Percentiles rank a stretch among this genome's conserved stretches.
These are phyloP conservation scores for Mucor plumbeus DNA, from an alignment of 371 early-diverging fungal species.

Conservation along the genomic window DNA sequence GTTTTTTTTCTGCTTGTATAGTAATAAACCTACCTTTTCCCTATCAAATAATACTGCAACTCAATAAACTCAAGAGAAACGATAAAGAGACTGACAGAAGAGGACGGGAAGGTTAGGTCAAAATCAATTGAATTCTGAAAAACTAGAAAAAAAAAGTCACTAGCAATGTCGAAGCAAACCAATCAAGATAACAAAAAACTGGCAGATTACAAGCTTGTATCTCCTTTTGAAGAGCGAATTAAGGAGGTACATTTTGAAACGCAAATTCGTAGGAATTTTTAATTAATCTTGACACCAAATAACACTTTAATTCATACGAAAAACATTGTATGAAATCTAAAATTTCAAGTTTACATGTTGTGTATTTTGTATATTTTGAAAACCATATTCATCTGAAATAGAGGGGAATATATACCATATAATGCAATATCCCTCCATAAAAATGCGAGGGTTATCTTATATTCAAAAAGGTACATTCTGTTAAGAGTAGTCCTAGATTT, in stretches of 20 bases:
- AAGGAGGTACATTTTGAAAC: neutral
- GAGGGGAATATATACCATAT: too few species aligned
- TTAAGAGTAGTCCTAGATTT: too few species aligned
- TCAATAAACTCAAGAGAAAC: constrained; percentile 3
- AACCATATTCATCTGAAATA: too few species aligned
- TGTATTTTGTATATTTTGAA: too few species aligned
- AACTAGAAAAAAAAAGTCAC: neutral
- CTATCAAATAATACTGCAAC: neutral
- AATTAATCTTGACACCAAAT: neutral
- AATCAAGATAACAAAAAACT: neutral
- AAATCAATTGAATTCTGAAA: neutral
- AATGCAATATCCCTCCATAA: too few species aligned
- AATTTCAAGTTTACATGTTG: too few species aligned
- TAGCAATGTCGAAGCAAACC: neutral
- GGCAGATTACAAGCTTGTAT: neutral
- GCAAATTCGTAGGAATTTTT: neutral
- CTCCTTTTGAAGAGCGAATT: neutral
- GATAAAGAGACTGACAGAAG: neutral
- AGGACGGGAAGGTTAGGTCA: neutral
- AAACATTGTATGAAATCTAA: too few species aligned
- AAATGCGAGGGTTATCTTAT: too few species aligned
- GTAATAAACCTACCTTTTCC: neutral
- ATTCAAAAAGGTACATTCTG: too few species aligned
- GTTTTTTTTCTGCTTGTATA: neutral
- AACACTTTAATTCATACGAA: too few species aligned